Evolutionary conservation across 352 stramenopile species (phyloP).

Genomic region (Phytophthora tubulina): DNA sequence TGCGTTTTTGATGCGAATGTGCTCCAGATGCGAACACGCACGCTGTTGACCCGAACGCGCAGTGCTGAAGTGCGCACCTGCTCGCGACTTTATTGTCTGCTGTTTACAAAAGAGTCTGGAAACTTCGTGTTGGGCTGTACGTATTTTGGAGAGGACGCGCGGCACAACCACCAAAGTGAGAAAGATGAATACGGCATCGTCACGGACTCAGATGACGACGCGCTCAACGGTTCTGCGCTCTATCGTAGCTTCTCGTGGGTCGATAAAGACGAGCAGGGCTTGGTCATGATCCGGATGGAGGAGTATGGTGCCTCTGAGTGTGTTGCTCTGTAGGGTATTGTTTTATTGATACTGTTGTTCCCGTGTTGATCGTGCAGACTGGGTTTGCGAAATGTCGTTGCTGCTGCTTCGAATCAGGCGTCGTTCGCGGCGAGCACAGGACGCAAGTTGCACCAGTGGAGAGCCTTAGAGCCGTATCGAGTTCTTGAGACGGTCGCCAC

Average conservation of each 20-base stretch:
- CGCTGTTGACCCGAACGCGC: conserved; percentile 20
- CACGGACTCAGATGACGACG: conserved; percentile 22
- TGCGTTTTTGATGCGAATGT: conserved; percentile 47
- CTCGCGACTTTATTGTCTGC: conserved; percentile 58
- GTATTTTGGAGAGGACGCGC: conserved; percentile 44
- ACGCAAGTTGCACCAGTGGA: conserved; percentile 54
- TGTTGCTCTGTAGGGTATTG: no score
- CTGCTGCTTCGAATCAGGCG: conserved; percentile 21
- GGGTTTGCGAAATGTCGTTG: conserved; percentile 48
- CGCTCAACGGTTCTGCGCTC: conserved; percentile 9
- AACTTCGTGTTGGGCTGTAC: conserved; percentile 47
- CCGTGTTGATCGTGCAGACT: conserved; percentile 27
- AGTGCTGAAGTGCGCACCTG: conserved; percentile 46
- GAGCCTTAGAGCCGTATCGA: conserved; percentile 27
- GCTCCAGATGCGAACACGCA: conserved; percentile 32
- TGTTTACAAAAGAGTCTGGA: conserved; percentile 50
- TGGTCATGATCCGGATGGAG: conserved; percentile 44
- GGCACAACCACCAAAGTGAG: conserved; percentile 28
- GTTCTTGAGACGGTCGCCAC: conserved; percentile 6
- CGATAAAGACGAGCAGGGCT: conserved; percentile 22
- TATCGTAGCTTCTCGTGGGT: conserved; percentile 15
- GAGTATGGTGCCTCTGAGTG: conserved; percentile 27
- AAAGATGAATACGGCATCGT: conserved; percentile 24
- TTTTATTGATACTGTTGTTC: no score
- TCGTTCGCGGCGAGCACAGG: conserved; percentile 48